Conservation (phyloP, 176 grass and related monocot species). For the Cocos nucifera region DNA sequence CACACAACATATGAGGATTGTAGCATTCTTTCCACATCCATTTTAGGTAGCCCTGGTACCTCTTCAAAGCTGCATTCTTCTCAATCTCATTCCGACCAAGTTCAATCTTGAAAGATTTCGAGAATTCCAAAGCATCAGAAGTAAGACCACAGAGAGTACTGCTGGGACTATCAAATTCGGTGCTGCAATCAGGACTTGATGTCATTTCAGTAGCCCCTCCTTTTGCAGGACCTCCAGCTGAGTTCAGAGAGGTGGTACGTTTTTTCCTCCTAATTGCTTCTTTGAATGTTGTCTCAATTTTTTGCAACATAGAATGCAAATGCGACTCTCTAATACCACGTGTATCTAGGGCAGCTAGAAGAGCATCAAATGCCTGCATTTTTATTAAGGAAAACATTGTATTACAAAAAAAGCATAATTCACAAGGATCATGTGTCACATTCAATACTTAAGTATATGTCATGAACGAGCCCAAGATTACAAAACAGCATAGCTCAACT, state of each 20-base stretch:
- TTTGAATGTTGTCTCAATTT: constrained; percentile 82
- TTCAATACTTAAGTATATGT: too few relatives aligned
- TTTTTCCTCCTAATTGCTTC: constrained; percentile 51
- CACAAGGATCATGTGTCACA: too few relatives aligned
- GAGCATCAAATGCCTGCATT: constrained; percentile 79
- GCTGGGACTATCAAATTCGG: constrained; percentile 64
- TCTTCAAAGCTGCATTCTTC: constrained; percentile 51
- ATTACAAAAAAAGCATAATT: too few relatives aligned
- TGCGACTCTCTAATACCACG: constrained; percentile 76
- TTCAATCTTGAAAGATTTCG: constrained; percentile 67
- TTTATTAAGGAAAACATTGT: constrained; percentile 3
- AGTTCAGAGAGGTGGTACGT: constrained; percentile 6
- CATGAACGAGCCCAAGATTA: too few relatives aligned
- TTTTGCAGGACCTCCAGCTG: constrained; percentile 34
- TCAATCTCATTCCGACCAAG: constrained; percentile 51
- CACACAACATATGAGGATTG: constrained; percentile 27
- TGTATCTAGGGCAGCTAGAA: constrained; percentile 62
- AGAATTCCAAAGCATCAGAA: constrained; percentile 46
- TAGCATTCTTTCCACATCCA: constrained; percentile 81
- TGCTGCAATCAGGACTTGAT: constrained; percentile 44
- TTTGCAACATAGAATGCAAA: constrained; percentile 78
- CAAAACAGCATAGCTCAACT: too few relatives aligned
- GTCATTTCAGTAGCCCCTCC: constrained; percentile 27
- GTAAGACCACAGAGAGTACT: constrained; percentile 42
- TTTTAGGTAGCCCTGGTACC: constrained; percentile 50